These are phyloP conservation scores for Diaporthe humulicola DNA, from an alignment of 2,329 filamentous ascomycete species.

Conservation along the genomic window DNA sequence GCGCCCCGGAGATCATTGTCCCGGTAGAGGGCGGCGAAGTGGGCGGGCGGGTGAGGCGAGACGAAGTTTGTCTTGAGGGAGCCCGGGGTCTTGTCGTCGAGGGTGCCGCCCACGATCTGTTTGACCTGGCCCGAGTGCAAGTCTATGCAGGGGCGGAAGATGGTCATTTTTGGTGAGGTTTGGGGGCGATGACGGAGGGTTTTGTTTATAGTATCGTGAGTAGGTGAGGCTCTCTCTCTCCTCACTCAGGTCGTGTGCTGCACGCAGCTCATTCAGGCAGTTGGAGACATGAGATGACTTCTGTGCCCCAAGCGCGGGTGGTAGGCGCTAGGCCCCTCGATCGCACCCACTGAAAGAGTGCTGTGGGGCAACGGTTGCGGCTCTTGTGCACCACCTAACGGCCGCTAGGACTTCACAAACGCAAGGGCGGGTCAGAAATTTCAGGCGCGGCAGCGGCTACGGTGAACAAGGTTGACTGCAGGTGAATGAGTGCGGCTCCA, in stretches of 20 bases:
- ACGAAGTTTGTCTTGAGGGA: slow-evolving; percentile 92
- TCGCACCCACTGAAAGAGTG: slow-evolving; percentile 8
- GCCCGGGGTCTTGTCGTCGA: slow-evolving; percentile 72
- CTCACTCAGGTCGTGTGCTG: neutral
- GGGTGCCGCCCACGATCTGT: slow-evolving; percentile 96
- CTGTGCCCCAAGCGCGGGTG: neutral
- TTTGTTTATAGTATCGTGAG: neutral
- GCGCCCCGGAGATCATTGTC: slow-evolving; percentile 81
- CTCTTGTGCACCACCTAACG: neutral
- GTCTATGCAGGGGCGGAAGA: slow-evolving; percentile 96
- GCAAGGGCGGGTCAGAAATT: slow-evolving; percentile 20
- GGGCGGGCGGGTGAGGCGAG: slow-evolving; percentile 82
- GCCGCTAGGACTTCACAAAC: slow-evolving; percentile 5
- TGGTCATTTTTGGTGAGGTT: slow-evolving; percentile 77
- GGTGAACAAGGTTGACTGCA: neutral
- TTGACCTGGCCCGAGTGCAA: slow-evolving; percentile 98
- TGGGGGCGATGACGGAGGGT: neutral
- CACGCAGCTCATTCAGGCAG: neutral
- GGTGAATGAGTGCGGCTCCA: neutral
- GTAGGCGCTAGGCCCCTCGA: neutral
- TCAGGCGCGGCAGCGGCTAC: slow-evolving; percentile 17
- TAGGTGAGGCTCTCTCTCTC: neutral
- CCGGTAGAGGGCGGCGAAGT: slow-evolving; percentile 87
- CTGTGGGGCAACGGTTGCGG: slow-evolving; percentile 24
- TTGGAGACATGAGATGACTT: neutral